Evolutionary conservation across 2,329 filamentous ascomycete genomes (phyloP).

Genomic region (Aspergillus bombycis): DNA sequence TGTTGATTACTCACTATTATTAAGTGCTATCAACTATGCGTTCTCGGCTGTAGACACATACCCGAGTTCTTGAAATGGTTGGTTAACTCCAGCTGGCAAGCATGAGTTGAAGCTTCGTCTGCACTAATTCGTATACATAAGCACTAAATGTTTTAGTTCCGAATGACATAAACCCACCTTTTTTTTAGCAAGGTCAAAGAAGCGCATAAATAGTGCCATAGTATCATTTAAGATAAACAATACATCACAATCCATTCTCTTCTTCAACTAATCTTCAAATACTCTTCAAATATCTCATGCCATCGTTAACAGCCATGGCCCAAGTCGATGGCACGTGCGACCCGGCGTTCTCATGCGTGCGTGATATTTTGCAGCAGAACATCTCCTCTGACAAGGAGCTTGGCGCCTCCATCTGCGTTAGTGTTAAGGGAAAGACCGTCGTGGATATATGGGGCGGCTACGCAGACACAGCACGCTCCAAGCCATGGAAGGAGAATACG

Average conservation of each 20-base stretch:
- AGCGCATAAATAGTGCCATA: neutral
- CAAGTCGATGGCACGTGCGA: conserved; percentile 42
- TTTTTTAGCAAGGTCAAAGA: too few species aligned
- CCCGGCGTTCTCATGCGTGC: conserved; percentile 40
- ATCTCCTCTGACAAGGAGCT: conserved; percentile 47
- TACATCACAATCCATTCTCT: neutral
- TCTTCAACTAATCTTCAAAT: neutral
- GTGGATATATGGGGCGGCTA: conserved; percentile 52
- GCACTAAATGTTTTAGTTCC: neutral
- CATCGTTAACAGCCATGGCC: conserved; percentile 18
- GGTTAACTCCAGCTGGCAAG: neutral
- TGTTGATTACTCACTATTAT: too few species aligned
- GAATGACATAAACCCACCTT: neutral
- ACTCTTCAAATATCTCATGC: neutral
- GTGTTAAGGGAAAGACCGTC: conserved; percentile 45
- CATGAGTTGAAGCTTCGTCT: neutral
- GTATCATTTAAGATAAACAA: neutral
- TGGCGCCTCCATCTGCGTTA: conserved; percentile 50
- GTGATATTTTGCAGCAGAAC: conserved; percentile 37
- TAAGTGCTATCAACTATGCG: too few species aligned
- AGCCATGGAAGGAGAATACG: conserved; percentile 46
- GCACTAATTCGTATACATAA: neutral
- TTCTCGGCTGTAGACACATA: too few species aligned
- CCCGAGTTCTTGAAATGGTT: too few species aligned
- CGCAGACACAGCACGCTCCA: conserved; percentile 31